Percentiles rank a stretch among this genome's conserved stretches.
These are phyloP conservation scores for Annulohypoxylon stygium DNA, from an alignment of 495 filamentous ascomycete genomes.

Conservation along the genomic window DNA sequence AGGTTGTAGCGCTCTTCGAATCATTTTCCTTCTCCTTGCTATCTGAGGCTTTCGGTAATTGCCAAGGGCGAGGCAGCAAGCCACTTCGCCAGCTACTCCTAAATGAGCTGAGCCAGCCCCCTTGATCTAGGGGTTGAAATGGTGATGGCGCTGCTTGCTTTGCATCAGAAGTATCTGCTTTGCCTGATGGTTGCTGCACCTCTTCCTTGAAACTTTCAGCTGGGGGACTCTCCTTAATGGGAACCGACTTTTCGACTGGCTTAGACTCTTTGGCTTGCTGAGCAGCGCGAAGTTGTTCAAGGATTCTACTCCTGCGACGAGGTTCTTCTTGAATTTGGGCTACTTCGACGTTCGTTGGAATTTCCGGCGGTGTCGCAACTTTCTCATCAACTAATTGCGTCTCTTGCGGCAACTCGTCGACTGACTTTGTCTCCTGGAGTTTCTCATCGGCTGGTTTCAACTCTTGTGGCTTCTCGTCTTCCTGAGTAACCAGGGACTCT, in stretches of 20 bases:
- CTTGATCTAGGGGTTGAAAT: not conserved
- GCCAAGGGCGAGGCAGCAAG: not conserved
- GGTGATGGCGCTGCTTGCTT: not conserved
- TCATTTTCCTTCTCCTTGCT: constrained; percentile 10
- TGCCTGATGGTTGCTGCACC: not conserved
- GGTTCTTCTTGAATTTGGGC: constrained; percentile 27
- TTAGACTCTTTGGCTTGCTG: constrained; percentile 3
- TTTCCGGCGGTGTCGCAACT: not conserved
- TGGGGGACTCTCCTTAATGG: not conserved
- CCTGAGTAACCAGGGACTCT: not conserved
- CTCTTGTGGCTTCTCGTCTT: not conserved
- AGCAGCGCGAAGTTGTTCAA: constrained; percentile 4
- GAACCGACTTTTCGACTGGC: not conserved
- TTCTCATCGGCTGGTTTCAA: not conserved
- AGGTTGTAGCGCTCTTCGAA: not conserved
- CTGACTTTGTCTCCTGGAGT: too few species aligned
- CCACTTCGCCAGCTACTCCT: constrained; percentile 12
- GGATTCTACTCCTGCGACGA: constrained; percentile 12
- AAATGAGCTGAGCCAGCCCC: constrained; percentile 9
- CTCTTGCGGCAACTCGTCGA: not conserved
- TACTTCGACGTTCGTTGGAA: constrained; percentile 5
- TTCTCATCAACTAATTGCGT: not conserved
- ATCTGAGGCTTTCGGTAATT: not conserved
- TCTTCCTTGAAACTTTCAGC: not conserved
- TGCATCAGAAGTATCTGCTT: not conserved